These are phyloP conservation scores for Rhizopus delemar DNA, from an alignment of 371 early-diverging fungal genomes.

Conservation along the genomic window DNA sequence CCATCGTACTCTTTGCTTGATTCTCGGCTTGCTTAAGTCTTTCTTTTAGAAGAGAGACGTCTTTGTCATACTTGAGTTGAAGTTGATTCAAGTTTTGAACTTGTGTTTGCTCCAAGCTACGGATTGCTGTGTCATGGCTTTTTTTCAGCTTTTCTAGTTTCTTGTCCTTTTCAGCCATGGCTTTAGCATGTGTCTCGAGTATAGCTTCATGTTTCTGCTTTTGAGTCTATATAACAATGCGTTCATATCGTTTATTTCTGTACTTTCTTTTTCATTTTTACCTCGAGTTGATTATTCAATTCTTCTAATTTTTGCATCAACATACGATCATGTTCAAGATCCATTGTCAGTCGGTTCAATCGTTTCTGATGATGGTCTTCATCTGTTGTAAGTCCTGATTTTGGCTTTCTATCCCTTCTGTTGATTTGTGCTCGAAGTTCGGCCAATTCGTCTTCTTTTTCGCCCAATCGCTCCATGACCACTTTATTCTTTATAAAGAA, in stretches of 20 bases:
- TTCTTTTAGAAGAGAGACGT: conserved; percentile 27
- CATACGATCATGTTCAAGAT: conserved; percentile 47
- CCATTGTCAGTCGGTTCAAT: conserved; percentile 44
- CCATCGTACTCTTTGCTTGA: conserved; percentile 39
- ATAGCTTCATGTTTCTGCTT: conserved; percentile 48
- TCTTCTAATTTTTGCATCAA: conserved; percentile 49
- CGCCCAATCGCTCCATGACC: conserved; percentile 34
- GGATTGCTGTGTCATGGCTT: conserved; percentile 33
- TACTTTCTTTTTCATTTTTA: conserved; percentile 13
- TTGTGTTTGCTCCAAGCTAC: conserved; percentile 37
- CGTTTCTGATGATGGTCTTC: conserved; percentile 40
- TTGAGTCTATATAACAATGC: conserved; percentile 30
- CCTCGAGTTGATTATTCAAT: conserved; percentile 46
- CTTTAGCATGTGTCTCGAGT: conserved; percentile 42
- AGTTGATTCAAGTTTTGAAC: conserved; percentile 26
- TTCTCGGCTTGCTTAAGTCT: conserved; percentile 37
- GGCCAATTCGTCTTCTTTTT: conserved; percentile 46
- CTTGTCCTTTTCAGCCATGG: conserved; percentile 51
- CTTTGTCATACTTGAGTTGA: conserved; percentile 30
- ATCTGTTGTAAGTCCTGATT: conserved; percentile 14
- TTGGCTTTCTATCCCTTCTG: conserved; percentile 36
- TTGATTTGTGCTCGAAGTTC: conserved; percentile 38
- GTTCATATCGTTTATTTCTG: not conserved
- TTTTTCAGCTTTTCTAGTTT: conserved; percentile 36
- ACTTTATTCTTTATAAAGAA: conserved; percentile 34